Evolutionary conservation across 305 asterid species (phyloP).

Genomic region (Solanum hybrid): DNA sequence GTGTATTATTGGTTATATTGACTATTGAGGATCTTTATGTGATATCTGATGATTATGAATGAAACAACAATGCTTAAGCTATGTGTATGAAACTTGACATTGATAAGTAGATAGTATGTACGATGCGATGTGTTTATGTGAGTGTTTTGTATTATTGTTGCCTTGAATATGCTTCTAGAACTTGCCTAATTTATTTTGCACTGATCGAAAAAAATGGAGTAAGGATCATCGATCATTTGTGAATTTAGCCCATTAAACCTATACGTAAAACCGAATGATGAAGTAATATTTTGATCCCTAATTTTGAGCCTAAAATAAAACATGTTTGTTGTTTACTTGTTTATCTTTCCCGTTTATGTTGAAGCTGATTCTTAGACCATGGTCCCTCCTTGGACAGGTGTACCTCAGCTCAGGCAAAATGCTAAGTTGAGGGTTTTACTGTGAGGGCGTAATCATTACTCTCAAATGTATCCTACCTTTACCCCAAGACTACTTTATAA

Average conservation of each 20-base stretch:
- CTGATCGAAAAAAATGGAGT: background rate
- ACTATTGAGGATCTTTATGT: background rate
- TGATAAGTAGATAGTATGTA: background rate
- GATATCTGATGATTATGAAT: background rate
- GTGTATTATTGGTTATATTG: background rate
- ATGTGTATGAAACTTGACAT: background rate
- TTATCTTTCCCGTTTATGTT: background rate
- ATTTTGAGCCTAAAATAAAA: background rate
- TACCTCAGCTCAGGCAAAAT: background rate
- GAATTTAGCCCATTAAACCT: background rate
- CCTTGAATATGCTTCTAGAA: background rate
- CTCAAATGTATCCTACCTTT: background rate
- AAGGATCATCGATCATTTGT: background rate
- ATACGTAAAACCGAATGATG: background rate
- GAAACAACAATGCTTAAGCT: background rate
- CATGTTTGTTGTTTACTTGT: background rate
- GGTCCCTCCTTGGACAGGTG: background rate
- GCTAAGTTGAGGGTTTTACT: background rate
- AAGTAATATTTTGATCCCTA: background rate
- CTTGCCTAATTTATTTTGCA: background rate
- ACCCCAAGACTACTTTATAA: background rate
- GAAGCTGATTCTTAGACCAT: background rate
- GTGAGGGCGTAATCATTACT: background rate
- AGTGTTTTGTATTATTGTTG: background rate
- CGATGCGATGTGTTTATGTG: background rate